Evolutionary conservation across 2,329 filamentous ascomycete species (phyloP), one percentile per base, ranked within the genome.

Genomic region (Xylariaceae sp.): DNA sequence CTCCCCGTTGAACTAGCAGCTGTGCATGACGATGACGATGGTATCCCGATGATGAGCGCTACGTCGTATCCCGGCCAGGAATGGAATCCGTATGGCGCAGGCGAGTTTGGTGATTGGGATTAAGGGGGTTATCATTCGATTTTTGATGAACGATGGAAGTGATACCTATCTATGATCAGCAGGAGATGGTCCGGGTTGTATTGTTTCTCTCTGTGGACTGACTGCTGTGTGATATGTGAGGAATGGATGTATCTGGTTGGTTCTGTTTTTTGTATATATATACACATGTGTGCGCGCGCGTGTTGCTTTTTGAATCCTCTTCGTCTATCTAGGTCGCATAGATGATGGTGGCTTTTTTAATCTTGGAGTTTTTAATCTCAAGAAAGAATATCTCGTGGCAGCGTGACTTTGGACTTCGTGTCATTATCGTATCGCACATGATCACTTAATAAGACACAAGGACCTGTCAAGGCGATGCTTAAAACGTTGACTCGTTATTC

Each of bases 1-100:
- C 56, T 64, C 50, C 69, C 67, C 3, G 68, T 67, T 17, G 70
- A 69, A 56, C 62, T 72, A 13, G 67, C 71, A 3, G 71, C 71
- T 2, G 70, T 71, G 23, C 68, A 69, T 53, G 60, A 61, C 55
- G 60, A 61, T 52, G 76, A 77, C 53, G 75, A 78, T 34, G 76
- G 78, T 11, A 71, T 77, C 37, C 75, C 76, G 1, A 72, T 75
- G 37, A 84, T 85, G 82, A 77, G 74, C 30, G 80, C 80, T 1
- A 81, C 79, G 2, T 78, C 75, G 61, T 85, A 83, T 65, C 82
- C 82, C 0, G 82, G 82, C 0, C 79, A 82, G 71, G 82, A 84
- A 66, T 85, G 82, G 81, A 75, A 76, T 51, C 79, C 78, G 1
- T 74, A 73, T 50, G 70, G 68, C 0, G 72, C 69, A 5, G 71